These are phyloP conservation scores for Adansonia digitata DNA, from an alignment of 345 rosid species.

Conservation along the genomic window DNA sequence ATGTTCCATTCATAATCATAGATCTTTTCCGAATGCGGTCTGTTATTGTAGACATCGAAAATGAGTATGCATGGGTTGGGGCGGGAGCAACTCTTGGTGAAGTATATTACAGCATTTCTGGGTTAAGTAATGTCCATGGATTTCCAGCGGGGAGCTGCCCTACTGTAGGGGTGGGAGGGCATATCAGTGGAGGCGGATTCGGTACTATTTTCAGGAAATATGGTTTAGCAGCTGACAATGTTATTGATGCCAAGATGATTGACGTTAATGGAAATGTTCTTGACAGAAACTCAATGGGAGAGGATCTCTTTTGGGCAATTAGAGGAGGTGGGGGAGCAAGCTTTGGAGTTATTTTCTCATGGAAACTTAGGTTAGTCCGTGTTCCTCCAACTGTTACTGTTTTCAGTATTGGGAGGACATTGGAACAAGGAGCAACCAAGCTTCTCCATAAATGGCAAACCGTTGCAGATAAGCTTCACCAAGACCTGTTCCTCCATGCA, in stretches of 20 bases:
- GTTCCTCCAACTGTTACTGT: neutral
- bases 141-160: conserved; percentile 10
- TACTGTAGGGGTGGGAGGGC: conserved; percentile 9
- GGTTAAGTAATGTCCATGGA: neutral
- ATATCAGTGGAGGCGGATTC: conserved; percentile 7
- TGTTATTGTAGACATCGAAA: neutral
- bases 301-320: conserved; percentile 7
- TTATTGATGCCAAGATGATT: neutral
- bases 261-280: neutral
- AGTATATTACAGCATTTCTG: neutral
- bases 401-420: neutral
- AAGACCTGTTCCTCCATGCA: conserved; percentile 1
- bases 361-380: conserved; percentile 1
- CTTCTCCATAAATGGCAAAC: conserved; percentile 10
- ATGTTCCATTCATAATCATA: conserved; percentile 4
- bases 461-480: neutral
- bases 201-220: conserved; percentile 8
- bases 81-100: conserved; percentile 2
- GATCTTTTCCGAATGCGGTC: neutral
- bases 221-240: conserved; percentile 1
- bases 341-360: neutral
- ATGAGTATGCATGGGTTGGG: neutral
- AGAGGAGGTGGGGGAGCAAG: conserved; percentile 6
- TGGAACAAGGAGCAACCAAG: conserved; percentile 1
- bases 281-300: conserved; percentile 1